Evolutionary conservation across 805 yeast genomes (phyloP), one percentile per base, ranked within the genome.

Genomic region (Nakazawaea wickerhamii): DNA sequence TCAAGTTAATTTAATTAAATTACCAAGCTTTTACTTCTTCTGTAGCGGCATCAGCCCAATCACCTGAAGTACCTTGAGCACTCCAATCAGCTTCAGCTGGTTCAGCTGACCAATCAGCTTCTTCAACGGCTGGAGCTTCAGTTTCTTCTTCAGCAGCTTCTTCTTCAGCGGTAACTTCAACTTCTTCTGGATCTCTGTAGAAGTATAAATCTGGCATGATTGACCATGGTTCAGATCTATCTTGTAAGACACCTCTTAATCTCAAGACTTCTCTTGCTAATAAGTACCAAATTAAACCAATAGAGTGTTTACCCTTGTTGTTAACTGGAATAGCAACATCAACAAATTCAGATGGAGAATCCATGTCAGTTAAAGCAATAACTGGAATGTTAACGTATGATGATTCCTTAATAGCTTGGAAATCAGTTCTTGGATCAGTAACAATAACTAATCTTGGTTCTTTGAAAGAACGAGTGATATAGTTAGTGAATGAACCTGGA

Each of bases 171-270:
- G 79, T 79, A 59, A 74, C 79, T 77, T 88, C 96, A 73, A 85
- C 84, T 77, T 93, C 99, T 80, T 91, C 98, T 68, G 99, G 99
- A 79, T 93, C 96, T 84, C 99, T 93, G 97, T 93, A 93, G 90
- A 93, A 93, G 90, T 90, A 93, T 73, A 93, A 83, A 79, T 93
- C 99, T 73, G 98, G 98, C 99, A 93, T 93, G 70, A 93, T 93
- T 60, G 95, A 77, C 99, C 99, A 93, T 72, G 85, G 83, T 73
- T 93, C 87, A 59, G 85, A 68, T 82, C 99, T 89, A 87, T 86
- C 84, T 68, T 95, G 89, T 61, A 93, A 74, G 68, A 89, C 82
- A 69, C 99, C 99, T 79, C 96, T 86, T 74, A 93, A 84, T 80
- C 99, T 88, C 70, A 93, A 82, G 63, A 93, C 98, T 79, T 93